Conservation (phyloP, 1,284 basidiomycete species). For the Xerocomus cyaneibrunnescens region DNA sequence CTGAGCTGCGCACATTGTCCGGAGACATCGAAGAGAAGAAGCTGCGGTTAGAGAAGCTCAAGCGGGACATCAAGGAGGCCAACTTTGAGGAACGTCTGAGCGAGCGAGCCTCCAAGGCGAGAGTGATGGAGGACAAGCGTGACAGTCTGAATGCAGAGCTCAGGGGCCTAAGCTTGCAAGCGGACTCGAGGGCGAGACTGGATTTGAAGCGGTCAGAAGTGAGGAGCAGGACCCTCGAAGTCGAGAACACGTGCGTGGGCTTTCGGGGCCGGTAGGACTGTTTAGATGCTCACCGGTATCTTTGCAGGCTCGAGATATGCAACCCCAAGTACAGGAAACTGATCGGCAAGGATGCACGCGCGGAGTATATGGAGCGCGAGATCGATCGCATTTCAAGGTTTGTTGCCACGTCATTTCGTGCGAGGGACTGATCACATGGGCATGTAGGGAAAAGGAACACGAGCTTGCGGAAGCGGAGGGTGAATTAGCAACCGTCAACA, state of each 20-base stretch:
- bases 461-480: conserved; percentile 58
- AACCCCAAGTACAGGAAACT: conserved; percentile 64
- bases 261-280: not conserved
- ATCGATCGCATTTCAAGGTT: conserved; percentile 61
- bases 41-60: conserved; percentile 54
- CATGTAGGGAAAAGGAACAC: conserved; percentile 62
- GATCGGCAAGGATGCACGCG: conserved; percentile 55
- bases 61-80: conserved; percentile 56
- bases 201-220: conserved; percentile 74
- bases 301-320: conserved; percentile 57
- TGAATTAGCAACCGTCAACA: conserved; percentile 49
- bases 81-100: conserved; percentile 72
- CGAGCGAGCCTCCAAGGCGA: conserved; percentile 54
- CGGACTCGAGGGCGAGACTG: conserved; percentile 80
- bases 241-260: conserved; percentile 62
- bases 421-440: not conserved
- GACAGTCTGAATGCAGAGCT: conserved; percentile 77
- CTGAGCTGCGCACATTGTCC: conserved; percentile 57
- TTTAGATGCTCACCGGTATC: not conserved
- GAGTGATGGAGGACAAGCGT: conserved; percentile 66
- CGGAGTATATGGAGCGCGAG: conserved; percentile 71
- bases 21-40: conserved; percentile 72
- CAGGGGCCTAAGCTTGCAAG: conserved; percentile 73
- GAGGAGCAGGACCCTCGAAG: conserved; percentile 61
- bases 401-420: not conserved